phyloP scores from a whole-genome alignment of 1,139 yeast genomes.

The Meyerozyma athensensis region DNA sequence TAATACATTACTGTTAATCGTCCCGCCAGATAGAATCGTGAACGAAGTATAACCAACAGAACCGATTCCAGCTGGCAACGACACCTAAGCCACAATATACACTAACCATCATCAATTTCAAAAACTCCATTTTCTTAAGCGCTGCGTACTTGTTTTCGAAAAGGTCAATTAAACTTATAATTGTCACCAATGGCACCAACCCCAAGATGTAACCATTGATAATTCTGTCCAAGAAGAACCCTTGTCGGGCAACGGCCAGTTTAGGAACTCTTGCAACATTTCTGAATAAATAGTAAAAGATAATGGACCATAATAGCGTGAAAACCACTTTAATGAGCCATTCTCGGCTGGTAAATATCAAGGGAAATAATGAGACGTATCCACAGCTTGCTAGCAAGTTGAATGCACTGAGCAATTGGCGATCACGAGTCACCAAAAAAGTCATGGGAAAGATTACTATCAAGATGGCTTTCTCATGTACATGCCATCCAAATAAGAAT shows the following conservation, averaged over 20 bases:
- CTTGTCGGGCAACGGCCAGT: constrained; percentile 32
- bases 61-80: constrained; percentile 81
- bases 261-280: constrained; percentile 59
- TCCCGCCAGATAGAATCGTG: constrained; percentile 60
- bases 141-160: constrained; percentile 48
- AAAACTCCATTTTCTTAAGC: constrained; percentile 58
- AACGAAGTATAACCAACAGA: constrained; percentile 82
- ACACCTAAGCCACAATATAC: constrained; percentile 86
- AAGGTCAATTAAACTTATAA: constrained; percentile 52
- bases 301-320: constrained; percentile 81
- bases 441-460: constrained; percentile 86
- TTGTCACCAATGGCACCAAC: constrained; percentile 57
- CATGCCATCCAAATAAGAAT: constrained; percentile 97
- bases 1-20: constrained; percentile 6
- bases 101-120: constrained; percentile 76
- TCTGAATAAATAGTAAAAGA: constrained; percentile 67
- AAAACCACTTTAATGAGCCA: constrained; percentile 72
- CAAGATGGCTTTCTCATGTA: constrained; percentile 93
- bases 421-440: constrained; percentile 68
- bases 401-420: constrained; percentile 65
- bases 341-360: constrained; percentile 77
- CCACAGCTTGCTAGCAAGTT: constrained; percentile 72
- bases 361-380: constrained; percentile 82
- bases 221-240: constrained; percentile 65
- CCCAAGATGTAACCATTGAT: constrained; percentile 66